Evolutionary conservation across 2,329 filamentous ascomycete species (phyloP).

Genomic region (Arthroderma sp.): DNA sequence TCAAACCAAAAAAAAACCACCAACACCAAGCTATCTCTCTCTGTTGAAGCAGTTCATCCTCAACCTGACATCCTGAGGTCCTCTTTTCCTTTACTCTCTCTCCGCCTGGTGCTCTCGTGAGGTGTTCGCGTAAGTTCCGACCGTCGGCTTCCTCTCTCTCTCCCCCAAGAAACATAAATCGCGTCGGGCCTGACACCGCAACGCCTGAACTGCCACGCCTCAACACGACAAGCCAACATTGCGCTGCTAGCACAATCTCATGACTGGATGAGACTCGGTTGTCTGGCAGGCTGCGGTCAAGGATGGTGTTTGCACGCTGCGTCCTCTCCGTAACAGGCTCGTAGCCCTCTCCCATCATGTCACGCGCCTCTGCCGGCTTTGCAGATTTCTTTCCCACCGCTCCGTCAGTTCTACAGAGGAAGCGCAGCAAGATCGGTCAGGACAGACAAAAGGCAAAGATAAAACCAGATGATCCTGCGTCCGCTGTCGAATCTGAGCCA

Average conservation of each 20-base stretch:
- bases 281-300: slow-evolving; percentile 13
- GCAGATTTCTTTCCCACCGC: slow-evolving; percentile 76
- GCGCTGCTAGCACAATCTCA: background rate
- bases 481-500: slow-evolving; percentile 9
- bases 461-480: slow-evolving; percentile 14
- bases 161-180: no score
- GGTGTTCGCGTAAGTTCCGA: no score
- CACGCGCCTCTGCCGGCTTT: slow-evolving; percentile 69
- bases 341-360: slow-evolving; percentile 52
- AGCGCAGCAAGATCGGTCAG: slow-evolving; percentile 37
- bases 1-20: no score
- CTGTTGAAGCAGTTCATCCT: no score
- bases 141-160: no score
- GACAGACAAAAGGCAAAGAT: slow-evolving; percentile 48
- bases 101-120: no score
- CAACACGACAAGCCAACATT: no score
- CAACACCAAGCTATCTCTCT: no score
- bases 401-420: slow-evolving; percentile 47
- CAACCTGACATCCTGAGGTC: no score
- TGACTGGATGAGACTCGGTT: slow-evolving; percentile 2
- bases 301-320: slow-evolving; percentile 28
- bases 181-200: no score
- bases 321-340: slow-evolving; percentile 23
- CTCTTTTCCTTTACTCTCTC: no score
- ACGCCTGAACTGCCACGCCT: no score